A percentile compares a stretch with the other conserved stretches of the same genome.
Conservation (phyloP, 2,329 filamentous ascomycete genomes). For the Polychaeton citri region DNA sequence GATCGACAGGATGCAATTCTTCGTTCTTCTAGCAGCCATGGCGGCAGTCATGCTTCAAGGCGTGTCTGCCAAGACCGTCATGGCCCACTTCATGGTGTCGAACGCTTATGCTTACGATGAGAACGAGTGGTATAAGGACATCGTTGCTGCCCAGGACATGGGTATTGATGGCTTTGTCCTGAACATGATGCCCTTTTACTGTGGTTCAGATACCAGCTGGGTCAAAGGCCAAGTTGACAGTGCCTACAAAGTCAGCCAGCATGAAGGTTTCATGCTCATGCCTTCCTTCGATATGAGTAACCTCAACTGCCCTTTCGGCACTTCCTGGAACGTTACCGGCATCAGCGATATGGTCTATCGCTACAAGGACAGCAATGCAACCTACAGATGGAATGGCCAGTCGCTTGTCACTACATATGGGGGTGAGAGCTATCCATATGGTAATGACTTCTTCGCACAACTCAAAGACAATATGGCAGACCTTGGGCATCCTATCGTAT, state of each 20-base stretch:
- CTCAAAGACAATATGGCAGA: conserved; percentile 20
- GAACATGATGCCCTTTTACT: conserved; percentile 25
- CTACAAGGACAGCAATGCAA: conserved; percentile 19
- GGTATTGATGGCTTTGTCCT: conserved; percentile 26
- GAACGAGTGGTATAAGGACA: conserved; percentile 22
- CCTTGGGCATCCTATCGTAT: conserved; percentile 17
- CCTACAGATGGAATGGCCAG: conserved; percentile 24
- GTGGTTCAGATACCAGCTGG: conserved; percentile 18
- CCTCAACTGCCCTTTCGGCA: conserved; percentile 14
- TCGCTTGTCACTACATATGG: conserved; percentile 24
- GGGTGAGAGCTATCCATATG: conserved; percentile 21
- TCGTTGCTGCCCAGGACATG: conserved; percentile 18
- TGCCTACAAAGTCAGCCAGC: conserved; percentile 21
- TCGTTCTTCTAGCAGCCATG: conserved; percentile 1
- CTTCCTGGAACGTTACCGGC: conserved; percentile 25
- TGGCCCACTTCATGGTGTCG: conserved; percentile 25
- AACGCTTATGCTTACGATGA: conserved; percentile 22
- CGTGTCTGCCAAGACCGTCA: conserved; percentile 17
- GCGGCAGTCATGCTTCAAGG: conserved; percentile 14
- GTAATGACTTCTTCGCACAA: conserved; percentile 23
- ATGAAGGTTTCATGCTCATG: conserved; percentile 23
- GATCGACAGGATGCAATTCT: not conserved
- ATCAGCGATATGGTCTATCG: conserved; percentile 21
- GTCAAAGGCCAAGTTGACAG: conserved; percentile 22
- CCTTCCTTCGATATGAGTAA: conserved; percentile 28